These are phyloP conservation scores for Ophiostoma triangulosporum DNA, from an alignment of 2,329 filamentous ascomycete genomes.

Conservation along the genomic window DNA sequence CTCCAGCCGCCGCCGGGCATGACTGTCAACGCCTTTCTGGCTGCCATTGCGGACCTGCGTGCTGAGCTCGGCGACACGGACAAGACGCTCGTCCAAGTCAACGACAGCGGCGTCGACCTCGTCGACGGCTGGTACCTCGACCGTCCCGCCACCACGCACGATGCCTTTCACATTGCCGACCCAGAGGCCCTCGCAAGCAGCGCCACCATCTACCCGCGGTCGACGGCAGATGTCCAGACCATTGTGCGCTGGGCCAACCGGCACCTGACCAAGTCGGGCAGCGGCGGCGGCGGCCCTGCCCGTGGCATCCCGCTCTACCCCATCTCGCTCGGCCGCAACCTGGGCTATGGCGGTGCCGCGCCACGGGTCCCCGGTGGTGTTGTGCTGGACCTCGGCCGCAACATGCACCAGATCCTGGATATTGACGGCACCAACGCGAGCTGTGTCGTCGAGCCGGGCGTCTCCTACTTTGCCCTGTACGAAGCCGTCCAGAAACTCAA, in stretches of 20 bases:
- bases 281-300: not conserved
- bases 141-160: slow-evolving; percentile 24
- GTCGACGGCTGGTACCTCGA: slow-evolving; percentile 24
- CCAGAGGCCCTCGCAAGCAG: slow-evolving; percentile 29
- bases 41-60: slow-evolving; percentile 21
- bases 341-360: slow-evolving; percentile 36
- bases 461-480: slow-evolving; percentile 37
- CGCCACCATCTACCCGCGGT: slow-evolving; percentile 30
- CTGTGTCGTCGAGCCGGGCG: slow-evolving; percentile 41
- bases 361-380: slow-evolving; percentile 38
- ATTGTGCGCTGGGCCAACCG: slow-evolving; percentile 27
- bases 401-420: slow-evolving; percentile 39
- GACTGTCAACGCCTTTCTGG: slow-evolving; percentile 15
- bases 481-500: slow-evolving; percentile 27
- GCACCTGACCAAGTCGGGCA: not conserved
- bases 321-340: slow-evolving; percentile 34
- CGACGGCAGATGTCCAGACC: slow-evolving; percentile 31
- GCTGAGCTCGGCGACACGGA: slow-evolving; percentile 15
- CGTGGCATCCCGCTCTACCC: slow-evolving; percentile 32
- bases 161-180: slow-evolving; percentile 28
- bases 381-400: slow-evolving; percentile 35
- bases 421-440: slow-evolving; percentile 35
- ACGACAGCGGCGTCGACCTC: slow-evolving; percentile 19
- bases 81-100: slow-evolving; percentile 20
- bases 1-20: slow-evolving; percentile 19